Evolutionary conservation across 306 rosid genomes (phyloP).

Genomic region (Arachis stenosperma): DNA sequence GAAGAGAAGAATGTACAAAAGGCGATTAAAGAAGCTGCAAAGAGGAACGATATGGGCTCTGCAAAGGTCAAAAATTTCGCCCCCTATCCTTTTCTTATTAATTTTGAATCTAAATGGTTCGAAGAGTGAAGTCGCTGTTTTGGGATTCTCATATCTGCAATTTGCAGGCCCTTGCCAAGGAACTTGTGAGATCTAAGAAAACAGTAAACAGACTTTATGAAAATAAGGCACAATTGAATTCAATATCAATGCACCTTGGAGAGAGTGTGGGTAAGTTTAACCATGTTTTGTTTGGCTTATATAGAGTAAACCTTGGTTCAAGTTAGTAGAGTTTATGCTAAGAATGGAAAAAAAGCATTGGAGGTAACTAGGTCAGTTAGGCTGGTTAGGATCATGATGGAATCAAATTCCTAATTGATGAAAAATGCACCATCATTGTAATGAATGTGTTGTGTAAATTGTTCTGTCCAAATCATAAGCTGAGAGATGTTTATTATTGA

Average conservation of each 20-base stretch:
- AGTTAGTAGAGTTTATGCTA: slow-evolving; percentile 3
- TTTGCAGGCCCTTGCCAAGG: slow-evolving; percentile 88
- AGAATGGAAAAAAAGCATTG: too few relatives aligned
- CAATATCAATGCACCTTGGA: slow-evolving; percentile 99
- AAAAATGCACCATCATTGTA: not conserved
- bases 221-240: slow-evolving; percentile 90
- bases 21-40: slow-evolving; percentile 90
- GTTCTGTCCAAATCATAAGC: not conserved
- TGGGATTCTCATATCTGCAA: slow-evolving; percentile 24
- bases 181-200: slow-evolving; percentile 84
- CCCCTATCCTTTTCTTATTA: not conserved
- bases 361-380: too few relatives aligned
- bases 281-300: slow-evolving; percentile 21
- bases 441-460: slow-evolving; percentile 9
- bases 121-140: not conserved
- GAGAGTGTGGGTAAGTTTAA: slow-evolving; percentile 91
- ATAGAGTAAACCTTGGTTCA: not conserved
- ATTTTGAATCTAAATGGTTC: slow-evolving; percentile 25
- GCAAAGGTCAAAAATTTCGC: slow-evolving; percentile 69
- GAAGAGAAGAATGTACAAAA: slow-evolving; percentile 91
- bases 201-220: slow-evolving; percentile 95
- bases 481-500: slow-evolving; percentile 21
- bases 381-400: too few relatives aligned
- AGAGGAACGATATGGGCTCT: slow-evolving; percentile 94
- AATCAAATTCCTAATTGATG: too few relatives aligned